A percentile compares a stretch with the other conserved stretches of the same genome.
Conservation (phyloP, 1,284 basidiomycete species). For the Heterobasidion occidentale region DNA sequence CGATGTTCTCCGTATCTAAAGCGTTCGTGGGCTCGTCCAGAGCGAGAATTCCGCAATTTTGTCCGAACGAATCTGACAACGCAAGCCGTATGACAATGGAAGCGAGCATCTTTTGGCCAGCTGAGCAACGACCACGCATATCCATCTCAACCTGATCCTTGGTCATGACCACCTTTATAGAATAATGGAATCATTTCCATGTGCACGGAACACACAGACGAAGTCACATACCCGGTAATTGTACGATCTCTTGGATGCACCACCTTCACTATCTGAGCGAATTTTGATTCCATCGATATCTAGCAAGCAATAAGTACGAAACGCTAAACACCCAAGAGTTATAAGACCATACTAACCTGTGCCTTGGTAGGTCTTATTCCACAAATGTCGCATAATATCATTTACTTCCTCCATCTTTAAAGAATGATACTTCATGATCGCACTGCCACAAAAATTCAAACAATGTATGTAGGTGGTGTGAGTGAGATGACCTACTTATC, state of each 20-base stretch:
- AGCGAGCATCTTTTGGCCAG: constrained; percentile 97
- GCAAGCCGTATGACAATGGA: constrained; percentile 99
- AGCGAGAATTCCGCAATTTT: constrained; percentile 96
- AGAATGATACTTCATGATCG: constrained; percentile 98
- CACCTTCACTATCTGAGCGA: constrained; percentile 88
- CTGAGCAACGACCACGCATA: constrained; percentile 97
- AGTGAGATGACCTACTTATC: constrained; percentile 62
- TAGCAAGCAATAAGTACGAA: constrained; percentile 20
- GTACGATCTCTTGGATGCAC: constrained; percentile 85
- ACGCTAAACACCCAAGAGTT: neutral
- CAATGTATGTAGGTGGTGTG: neutral
- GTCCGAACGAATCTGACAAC: constrained; percentile 93
- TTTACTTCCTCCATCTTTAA: constrained; percentile 99
- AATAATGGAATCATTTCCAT: constrained; percentile 8
- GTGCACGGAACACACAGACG: constrained; percentile 36
- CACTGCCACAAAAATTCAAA: constrained; percentile 38
- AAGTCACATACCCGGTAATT: constrained; percentile 80
- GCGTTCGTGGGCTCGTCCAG: constrained; percentile 99
- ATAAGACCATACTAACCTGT: constrained; percentile 54
- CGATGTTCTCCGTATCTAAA: constrained; percentile 93
- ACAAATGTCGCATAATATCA: constrained; percentile 90
- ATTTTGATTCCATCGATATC: constrained; percentile 99
- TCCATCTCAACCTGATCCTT: constrained; percentile 99
- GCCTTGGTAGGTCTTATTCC: constrained; percentile 99
- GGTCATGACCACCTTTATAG: constrained; percentile 86